Conservation (phyloP, 768 basidiomycete genomes). For the Scleroderma bovista region DNA sequence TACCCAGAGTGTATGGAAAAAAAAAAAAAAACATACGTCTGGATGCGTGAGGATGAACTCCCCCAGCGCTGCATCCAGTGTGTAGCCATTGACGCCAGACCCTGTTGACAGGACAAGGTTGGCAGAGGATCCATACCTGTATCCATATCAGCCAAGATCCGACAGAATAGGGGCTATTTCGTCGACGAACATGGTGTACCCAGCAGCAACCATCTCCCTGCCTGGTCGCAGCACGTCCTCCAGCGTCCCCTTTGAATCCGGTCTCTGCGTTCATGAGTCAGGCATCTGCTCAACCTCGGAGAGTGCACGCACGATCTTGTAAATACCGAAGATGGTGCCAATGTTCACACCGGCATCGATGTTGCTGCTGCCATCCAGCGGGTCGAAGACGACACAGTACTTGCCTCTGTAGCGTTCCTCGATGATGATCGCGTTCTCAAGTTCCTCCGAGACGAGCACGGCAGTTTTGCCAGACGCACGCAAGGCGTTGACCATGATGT, state of each 20-base stretch:
- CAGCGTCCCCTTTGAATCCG: slow-evolving; percentile 73
- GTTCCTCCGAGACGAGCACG: slow-evolving; percentile 95
- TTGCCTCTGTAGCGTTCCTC: slow-evolving; percentile 74
- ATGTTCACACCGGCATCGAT: slow-evolving; percentile 99
- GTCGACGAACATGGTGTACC: slow-evolving; percentile 85
- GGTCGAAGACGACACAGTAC: slow-evolving; percentile 99
- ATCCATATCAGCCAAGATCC: slow-evolving; percentile 8
- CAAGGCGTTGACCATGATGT: slow-evolving; percentile 98
- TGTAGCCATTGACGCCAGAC: slow-evolving; percentile 96
- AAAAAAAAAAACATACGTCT: slow-evolving; percentile 46
- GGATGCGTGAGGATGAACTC: slow-evolving; percentile 99
- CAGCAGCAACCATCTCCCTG: slow-evolving; percentile 94
- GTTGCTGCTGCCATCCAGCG: slow-evolving; percentile 92
- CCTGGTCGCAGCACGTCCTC: slow-evolving; percentile 91
- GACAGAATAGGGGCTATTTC: neutral
- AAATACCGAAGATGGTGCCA: slow-evolving; percentile 96
- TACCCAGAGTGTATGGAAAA: no score
- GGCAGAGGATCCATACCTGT: slow-evolving; percentile 88
- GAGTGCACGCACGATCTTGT: slow-evolving; percentile 65
- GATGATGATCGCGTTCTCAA: slow-evolving; percentile 89
- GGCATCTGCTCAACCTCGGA: neutral
- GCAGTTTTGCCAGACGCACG: slow-evolving; percentile 95
- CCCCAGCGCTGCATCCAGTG: slow-evolving; percentile 89
- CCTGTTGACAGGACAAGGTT: slow-evolving; percentile 96
- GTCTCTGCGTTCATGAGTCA: slow-evolving; percentile 40